Base-by-base conservation (phyloP, 192 early-diverging fungal species). In the Geranomyces michiganensis region DNA sequence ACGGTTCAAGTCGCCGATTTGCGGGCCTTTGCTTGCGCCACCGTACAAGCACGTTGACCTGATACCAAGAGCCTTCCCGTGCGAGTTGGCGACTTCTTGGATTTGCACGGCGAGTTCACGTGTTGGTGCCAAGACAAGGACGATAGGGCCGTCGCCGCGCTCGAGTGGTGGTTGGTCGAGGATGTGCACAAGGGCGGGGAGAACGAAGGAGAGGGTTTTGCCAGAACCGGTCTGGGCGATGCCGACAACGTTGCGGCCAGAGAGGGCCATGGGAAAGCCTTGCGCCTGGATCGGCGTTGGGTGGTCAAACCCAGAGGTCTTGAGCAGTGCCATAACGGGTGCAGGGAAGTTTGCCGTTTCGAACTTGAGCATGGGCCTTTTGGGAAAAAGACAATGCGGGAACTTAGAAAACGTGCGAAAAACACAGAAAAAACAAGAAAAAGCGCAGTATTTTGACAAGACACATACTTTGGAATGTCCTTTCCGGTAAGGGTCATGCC, bases 201-300 rank as follows among this genome's bases (percentile, higher is more conserved):
- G 74, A 13, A 88, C 90, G 82, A 95, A 98, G 6, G 92, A 91
- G 44, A 94, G 83, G 6, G 96, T 98, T 82, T 98, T 83, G n/a
- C 81, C 81, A 49, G 76, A 93, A 15, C 96, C 96, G 47, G 96
- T 97, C 76, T 96, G 91, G 62, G 96, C 96, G 81, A 98, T 95
- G 61, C 95, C 96, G 62, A 96, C 84, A 13, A 93, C 84, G 83
- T 98, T 93, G 67, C 92, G 89, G 24, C 88, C 86, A 65, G 88
- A 87, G 13, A 94, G 84, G 76, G 92, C 86, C 75, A 96, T 92
- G 33, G 95, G 93, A 94, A 96, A 98, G 72, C 92, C 93, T 24
- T 89, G 89, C 7, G 95, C 90, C 80, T 98, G 96, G 69, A 98
- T 97, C 14, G 96, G 94, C 1, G 94, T 96, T 14, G 96, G 96